Conservation (phyloP, 176 grass and related monocot species). For the Oropetium thomaeum region DNA sequence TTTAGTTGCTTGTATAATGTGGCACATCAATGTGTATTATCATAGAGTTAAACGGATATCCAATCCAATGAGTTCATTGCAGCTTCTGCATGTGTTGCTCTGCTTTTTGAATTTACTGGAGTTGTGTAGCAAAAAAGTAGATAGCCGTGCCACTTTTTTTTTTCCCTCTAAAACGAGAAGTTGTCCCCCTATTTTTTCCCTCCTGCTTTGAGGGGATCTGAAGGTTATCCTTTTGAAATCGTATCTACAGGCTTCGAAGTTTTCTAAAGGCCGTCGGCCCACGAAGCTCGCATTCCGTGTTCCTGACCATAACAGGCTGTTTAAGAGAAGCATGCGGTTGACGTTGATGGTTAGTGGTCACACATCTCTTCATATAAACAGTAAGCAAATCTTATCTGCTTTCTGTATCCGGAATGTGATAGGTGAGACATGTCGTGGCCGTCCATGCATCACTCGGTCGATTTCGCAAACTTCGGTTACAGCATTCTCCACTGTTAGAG, state of each 20-base stretch:
- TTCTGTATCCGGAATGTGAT: too few species aligned
- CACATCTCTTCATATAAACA: too few species aligned
- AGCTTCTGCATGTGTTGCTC: neutral
- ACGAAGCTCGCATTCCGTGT: too few species aligned
- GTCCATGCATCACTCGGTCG: too few species aligned
- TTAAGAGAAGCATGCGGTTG: neutral
- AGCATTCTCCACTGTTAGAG: too few species aligned
- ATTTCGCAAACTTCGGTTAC: too few species aligned
- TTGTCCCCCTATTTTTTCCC: too few species aligned
- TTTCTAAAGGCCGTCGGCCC: neutral
- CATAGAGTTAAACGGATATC: conserved; percentile 7
- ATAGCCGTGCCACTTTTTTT: neutral
- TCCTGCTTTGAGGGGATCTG: neutral
- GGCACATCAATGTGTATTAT: neutral
- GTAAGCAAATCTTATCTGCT: too few species aligned
- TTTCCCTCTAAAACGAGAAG: too few species aligned
- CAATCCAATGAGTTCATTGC: neutral
- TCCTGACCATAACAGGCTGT: neutral
- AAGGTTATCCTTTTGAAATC: neutral
- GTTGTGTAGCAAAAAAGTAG: neutral
- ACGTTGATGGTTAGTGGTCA: too few species aligned
- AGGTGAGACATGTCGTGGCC: too few species aligned
- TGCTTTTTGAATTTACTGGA: neutral
- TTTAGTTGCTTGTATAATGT: conserved; percentile 26
- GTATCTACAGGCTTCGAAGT: too few species aligned